Evolutionary conservation across 352 stramenopile genomes (phyloP).

Genomic region (Phytophthora chlamydospora): DNA sequence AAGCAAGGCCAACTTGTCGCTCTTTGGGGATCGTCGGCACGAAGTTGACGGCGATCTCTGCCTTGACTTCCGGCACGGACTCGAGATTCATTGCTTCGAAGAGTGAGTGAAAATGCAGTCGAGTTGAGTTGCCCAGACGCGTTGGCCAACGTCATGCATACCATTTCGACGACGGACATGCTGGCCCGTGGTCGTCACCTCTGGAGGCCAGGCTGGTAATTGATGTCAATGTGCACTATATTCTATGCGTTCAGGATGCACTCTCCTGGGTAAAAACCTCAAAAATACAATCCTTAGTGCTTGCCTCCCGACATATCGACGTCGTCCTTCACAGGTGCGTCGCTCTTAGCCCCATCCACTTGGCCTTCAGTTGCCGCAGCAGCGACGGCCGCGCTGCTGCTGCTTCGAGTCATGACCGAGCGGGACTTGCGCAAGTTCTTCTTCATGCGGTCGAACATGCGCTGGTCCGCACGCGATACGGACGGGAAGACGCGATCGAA

Average conservation of each 20-base stretch:
- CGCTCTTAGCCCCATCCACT: conserved; percentile 1
- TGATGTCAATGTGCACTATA: conserved; percentile 17
- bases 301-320: conserved; percentile 21
- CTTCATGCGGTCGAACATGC: conserved; percentile 91
- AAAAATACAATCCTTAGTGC: conserved; percentile 26
- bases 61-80: too few relatives aligned
- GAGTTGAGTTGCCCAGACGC: too few relatives aligned
- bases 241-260: conserved; percentile 17
- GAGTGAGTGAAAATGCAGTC: too few relatives aligned
- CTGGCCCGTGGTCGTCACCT: too few relatives aligned
- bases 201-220: too few relatives aligned
- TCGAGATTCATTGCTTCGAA: too few relatives aligned
- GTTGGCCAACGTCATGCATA: too few relatives aligned
- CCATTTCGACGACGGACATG: too few relatives aligned
- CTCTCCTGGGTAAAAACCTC: conserved; percentile 10
- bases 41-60: too few relatives aligned
- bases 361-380: conserved; percentile 1
- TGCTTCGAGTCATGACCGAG: conserved; percentile 33
- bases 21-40: too few relatives aligned
- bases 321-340: conserved; percentile 9
- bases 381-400: conserved; percentile 4
- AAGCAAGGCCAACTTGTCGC: too few relatives aligned
- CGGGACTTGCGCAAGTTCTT: conserved; percentile 84
- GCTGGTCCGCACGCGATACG: conserved; percentile 82
- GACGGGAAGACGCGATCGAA: conserved; percentile 88